A percentile compares a stretch with the other conserved stretches of the same genome.
phyloP scores from a whole-genome alignment of 768 basidiomycete genomes.

The Rhizopogon vesiculosus region DNA sequence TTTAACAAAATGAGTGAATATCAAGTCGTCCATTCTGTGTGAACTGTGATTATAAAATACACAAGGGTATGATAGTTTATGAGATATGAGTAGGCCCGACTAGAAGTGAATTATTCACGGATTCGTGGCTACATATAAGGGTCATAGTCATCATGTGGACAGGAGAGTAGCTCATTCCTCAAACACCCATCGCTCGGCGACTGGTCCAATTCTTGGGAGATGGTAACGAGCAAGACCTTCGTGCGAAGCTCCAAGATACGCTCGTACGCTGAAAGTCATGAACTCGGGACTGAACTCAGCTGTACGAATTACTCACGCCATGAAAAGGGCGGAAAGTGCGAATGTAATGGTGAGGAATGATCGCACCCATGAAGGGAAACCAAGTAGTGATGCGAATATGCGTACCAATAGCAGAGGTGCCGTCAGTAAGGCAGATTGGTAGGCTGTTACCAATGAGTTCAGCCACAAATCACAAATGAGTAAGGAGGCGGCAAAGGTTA shows the following conservation, averaged over 20 bases:
- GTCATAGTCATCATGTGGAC: not conserved
- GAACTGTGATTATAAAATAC: not conserved
- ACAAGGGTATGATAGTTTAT: not conserved
- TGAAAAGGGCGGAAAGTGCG: conserved; percentile 37
- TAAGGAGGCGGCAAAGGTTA: conserved; percentile 25
- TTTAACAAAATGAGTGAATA: not conserved
- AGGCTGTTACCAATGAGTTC: conserved; percentile 42
- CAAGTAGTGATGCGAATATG: conserved; percentile 49
- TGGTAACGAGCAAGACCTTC: conserved; percentile 52
- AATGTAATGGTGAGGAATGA: conserved; percentile 44
- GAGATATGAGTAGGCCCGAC: not conserved
- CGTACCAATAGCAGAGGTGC: conserved; percentile 56
- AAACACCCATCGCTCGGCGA: conserved; percentile 66
- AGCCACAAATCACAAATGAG: conserved; percentile 4
- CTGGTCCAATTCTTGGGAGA: conserved; percentile 56
- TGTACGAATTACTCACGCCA: conserved; percentile 44
- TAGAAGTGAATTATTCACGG: not conserved
- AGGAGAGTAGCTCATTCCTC: conserved; percentile 44
- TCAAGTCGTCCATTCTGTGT: not conserved
- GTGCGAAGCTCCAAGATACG: conserved; percentile 49
- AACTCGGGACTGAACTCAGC: not conserved
- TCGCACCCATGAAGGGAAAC: conserved; percentile 48
- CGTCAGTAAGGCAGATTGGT: conserved; percentile 71
- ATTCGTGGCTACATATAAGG: not conserved
- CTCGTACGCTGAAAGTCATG: conserved; percentile 35